Evolutionary conservation across 306 rosid genomes (phyloP), one percentile per base, ranked within the genome.

Genomic region (Chamaecrista fasciculata): DNA sequence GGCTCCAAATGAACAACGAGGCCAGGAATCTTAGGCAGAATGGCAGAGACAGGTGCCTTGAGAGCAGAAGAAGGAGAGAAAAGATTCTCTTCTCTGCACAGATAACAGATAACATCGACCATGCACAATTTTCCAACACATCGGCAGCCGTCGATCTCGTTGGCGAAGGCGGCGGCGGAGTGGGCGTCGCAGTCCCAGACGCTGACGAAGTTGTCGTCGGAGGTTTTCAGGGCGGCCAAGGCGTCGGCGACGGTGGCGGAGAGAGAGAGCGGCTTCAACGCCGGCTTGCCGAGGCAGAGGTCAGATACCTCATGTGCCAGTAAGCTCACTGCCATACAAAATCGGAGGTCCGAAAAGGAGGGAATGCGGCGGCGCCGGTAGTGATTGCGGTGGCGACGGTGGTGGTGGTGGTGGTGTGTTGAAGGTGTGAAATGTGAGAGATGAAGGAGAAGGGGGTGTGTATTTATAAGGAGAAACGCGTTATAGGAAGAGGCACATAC

Each of bases 271-370:
- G 87, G 79, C 89, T 80, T 91, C 86, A 94, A 70, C 63, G 99
- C 86, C 44, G 96, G 99, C 87, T 94, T 94, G 72, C 95, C 99
- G 16, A 94, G 97, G 73, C 95, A 91, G 86, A 94, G 99, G 79
- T 94, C 99, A 20, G 97, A 94, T 72, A 95, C 82, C 79, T 88
- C 96, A 72, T 80, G 82, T 23, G 84, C 57, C 73, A 86, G 80
- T 72, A 87, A 85, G 80, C 79, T 91, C 84, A 91, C 95, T 89
- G 91, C 99, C 99, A 95, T 95, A 68, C 99, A 95, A 87, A 5
- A 23, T 26, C 29, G 12, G 46, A 9, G n/a, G 55, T 66, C 40
- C 37, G 63, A 34, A 6, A 49, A 63, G 3, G 0, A 40, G 10
- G 24, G 26, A 29, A 28, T n/a, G 44, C 8, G 34, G 48, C 34